phyloP scores from a whole-genome alignment of 2,329 filamentous ascomycete genomes.

The Aspergillus tubingensis region DNA sequence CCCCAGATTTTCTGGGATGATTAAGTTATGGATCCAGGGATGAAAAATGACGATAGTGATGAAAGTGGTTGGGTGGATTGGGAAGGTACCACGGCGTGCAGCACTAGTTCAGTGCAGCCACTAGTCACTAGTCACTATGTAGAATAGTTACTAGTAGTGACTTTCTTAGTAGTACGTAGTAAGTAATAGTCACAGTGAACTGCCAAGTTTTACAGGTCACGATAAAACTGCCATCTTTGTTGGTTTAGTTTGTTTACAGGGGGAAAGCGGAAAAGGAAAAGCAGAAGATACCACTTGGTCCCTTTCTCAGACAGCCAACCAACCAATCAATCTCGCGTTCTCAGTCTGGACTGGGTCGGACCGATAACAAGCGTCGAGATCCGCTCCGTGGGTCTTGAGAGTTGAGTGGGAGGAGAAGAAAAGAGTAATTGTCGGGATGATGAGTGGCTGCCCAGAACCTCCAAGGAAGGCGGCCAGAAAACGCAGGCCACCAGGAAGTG shows the following conservation, averaged over 20 bases:
- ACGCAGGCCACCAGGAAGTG: neutral
- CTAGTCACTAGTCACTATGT: too few relatives aligned
- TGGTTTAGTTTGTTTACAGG: too few relatives aligned
- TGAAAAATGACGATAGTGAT: neutral
- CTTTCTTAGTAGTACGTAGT: too few relatives aligned
- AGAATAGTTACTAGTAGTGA: too few relatives aligned
- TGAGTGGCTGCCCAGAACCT: neutral
- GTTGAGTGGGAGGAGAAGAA: neutral
- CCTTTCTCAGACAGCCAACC: neutral
- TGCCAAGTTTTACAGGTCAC: too few relatives aligned
- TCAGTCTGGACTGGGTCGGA: neutral
- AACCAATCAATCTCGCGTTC: neutral
- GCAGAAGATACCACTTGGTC: neutral
- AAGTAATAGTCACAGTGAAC: too few relatives aligned
- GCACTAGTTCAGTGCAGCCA: too few relatives aligned
- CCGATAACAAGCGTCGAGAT: constrained; percentile 13
- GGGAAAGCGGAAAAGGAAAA: neutral
- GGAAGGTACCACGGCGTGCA: too few relatives aligned
- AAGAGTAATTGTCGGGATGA: constrained; percentile 8
- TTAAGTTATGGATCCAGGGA: neutral
- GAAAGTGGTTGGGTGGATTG: neutral
- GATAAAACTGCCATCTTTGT: too few relatives aligned
- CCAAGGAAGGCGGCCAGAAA: neutral
- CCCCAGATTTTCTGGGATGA: neutral
- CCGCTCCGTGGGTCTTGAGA: neutral